phyloP scores from a whole-genome alignment of 2,329 filamentous ascomycete species.

The Coniochaeta sp. region DNA sequence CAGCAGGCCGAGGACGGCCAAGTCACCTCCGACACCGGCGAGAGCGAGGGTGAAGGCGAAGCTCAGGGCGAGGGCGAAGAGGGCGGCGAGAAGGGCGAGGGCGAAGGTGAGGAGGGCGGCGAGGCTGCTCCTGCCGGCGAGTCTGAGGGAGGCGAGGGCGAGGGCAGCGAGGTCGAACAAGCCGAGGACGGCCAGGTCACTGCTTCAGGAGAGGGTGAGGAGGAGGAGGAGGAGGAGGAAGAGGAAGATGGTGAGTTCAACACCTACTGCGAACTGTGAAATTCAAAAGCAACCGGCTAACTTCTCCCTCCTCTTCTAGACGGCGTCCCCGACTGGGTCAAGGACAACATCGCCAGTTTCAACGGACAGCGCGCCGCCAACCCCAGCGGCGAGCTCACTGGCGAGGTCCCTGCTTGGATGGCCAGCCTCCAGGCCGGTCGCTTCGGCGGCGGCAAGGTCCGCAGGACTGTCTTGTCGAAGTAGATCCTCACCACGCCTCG shows the following conservation, averaged over 20 bases:
- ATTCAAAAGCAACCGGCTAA: background rate
- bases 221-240: background rate
- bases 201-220: background rate
- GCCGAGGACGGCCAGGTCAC: background rate
- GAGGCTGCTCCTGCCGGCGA: background rate
- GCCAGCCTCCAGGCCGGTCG: background rate
- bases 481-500: background rate
- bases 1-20: too few relatives aligned
- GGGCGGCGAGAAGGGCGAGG: background rate
- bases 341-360: conserved; percentile 1
- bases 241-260: background rate
- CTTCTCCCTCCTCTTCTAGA: background rate
- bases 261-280: background rate
- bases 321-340: background rate
- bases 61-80: background rate
- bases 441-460: background rate
- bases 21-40: background rate
- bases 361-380: background rate
- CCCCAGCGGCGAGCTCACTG: background rate
- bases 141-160: background rate
- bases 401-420: background rate
- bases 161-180: background rate
- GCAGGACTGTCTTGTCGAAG: background rate
- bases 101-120: background rate
- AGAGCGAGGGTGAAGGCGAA: background rate